These are phyloP conservation scores for Candida broadrunensis DNA, from an alignment of 805 yeast genomes.

Conservation along the genomic window DNA sequence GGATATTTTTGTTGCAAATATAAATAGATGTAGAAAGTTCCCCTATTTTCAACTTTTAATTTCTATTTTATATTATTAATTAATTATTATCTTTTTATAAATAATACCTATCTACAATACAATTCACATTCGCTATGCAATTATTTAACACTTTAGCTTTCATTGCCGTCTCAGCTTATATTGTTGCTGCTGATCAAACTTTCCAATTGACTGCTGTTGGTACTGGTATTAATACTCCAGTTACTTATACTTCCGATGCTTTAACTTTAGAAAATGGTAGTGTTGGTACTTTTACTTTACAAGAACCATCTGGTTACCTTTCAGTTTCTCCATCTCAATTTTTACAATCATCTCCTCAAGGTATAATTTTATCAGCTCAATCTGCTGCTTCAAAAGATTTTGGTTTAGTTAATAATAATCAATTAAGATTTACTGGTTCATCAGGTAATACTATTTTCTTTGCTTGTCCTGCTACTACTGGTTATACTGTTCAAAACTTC, in stretches of 20 bases:
- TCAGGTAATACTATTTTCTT: conserved; percentile 16
- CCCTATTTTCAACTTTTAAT: not conserved
- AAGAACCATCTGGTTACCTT: conserved; percentile 29
- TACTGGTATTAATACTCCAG: conserved; percentile 16
- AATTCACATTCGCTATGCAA: conserved; percentile 3
- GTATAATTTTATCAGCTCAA: conserved; percentile 11
- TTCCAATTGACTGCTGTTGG: conserved; percentile 28
- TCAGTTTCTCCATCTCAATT: conserved; percentile 15
- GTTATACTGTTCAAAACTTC: conserved; percentile 10
- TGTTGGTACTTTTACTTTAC: conserved; percentile 19
- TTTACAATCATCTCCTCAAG: conserved; percentile 13
- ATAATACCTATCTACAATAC: not conserved
- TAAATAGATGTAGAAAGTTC: no score
- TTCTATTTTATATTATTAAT: not conserved
- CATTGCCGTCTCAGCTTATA: conserved; percentile 20
- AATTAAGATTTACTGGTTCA: conserved; percentile 20
- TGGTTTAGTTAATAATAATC: conserved; percentile 21
- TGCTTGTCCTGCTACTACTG: conserved; percentile 20
- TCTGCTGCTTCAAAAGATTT: conserved; percentile 21
- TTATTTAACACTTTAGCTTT: conserved; percentile 10
- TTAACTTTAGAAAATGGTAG: conserved; percentile 13
- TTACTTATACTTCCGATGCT: conserved; percentile 11
- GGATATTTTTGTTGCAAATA: no score
- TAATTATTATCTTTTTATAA: no score
- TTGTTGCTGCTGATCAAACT: conserved; percentile 28